Conservation (phyloP, 1,284 basidiomycete genomes). For the Tremellales sp. region DNA sequence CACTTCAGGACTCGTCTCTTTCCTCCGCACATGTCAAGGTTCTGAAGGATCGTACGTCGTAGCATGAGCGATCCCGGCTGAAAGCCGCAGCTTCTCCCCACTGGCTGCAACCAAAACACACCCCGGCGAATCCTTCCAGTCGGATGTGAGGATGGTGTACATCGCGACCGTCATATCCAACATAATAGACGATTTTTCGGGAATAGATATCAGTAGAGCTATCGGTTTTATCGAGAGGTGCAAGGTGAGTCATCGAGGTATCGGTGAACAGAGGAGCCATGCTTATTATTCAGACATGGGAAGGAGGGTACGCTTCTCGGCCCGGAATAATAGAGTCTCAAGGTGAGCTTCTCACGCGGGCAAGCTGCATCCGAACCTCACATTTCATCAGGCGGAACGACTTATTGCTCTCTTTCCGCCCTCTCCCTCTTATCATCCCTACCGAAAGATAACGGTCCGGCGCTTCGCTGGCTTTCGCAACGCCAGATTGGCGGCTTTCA, state of each 20-base stretch:
- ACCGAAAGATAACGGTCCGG: conserved; percentile 6
- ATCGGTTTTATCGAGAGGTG: conserved; percentile 64
- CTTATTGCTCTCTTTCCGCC: conserved; percentile 83
- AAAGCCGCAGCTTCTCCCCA: conserved; percentile 64
- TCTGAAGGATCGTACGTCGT: conserved; percentile 68
- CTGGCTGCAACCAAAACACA: conserved; percentile 61
- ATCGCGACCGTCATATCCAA: conserved; percentile 74
- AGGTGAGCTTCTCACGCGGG: conserved; percentile 52
- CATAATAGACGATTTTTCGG: conserved; percentile 72
- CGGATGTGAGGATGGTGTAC: conserved; percentile 66
- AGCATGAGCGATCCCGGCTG: neutral
- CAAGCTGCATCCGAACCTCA: neutral
- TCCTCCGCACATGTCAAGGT: conserved; percentile 68
- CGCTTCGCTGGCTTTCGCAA: conserved; percentile 71
- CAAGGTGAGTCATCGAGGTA: conserved; percentile 54
- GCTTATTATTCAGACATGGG: conserved; percentile 64
- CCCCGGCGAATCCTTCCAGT: conserved; percentile 35
- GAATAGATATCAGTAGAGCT: conserved; percentile 62
- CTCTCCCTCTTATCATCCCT: conserved; percentile 55
- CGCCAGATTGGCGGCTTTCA: conserved; percentile 78
- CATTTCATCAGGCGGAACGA: conserved; percentile 68
- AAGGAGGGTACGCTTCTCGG: conserved; percentile 85
- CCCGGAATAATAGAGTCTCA: conserved; percentile 74
- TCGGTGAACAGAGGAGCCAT: neutral
- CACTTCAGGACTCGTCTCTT: conserved; percentile 58